Base-by-base conservation (phyloP, 202 grass and related monocot genomes). In the Schoenoplectus triqueter region DNA sequence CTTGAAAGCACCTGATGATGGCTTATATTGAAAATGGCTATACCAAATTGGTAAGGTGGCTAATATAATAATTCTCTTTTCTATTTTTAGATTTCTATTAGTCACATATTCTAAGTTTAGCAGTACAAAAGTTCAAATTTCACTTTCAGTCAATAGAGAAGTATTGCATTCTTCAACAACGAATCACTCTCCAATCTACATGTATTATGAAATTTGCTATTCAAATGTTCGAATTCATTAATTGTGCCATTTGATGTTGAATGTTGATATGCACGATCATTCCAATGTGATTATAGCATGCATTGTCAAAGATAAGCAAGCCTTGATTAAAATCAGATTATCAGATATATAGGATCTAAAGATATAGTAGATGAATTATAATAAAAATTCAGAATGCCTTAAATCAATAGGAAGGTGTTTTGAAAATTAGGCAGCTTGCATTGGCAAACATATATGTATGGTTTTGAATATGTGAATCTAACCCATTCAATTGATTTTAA, bases 291-390 rank as follows among this genome's bases (percentile, higher is more conserved):
- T 52, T 51, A 22, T 50, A 13, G 8, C 70, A 74, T 74, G 45
- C 7, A 52, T 49, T 64, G 51, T 15, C 7, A 51, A 52, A 74
- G 70, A 74, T 9, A 72, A 52, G 47, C 70, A 74, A 75, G 18
- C 9, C 72, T 4, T 54, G 45, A 54, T 31, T 20, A 75, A 31
- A 75, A 75, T 55, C 49, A 31, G 72, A 54, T 55, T 18, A 10
- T 75, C 15, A 13, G 48, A 75, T 75, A 18, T 55, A 31, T 54
- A 54, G 19, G 6, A 1, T 18, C 10, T 11, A 22, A 69, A 54
- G 54, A 54, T 13, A 55, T 55, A 54, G 49, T 31, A 31, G 31
- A 52, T 18, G 48, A 10, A 2, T 75, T 75, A 1, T 74, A 48
- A 74, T 74, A 3, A 52, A 75, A 51, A 54, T 31, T 18, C 20